Base-by-base conservation (phyloP, 345 rosid species). In the Isatis tinctoria region DNA sequence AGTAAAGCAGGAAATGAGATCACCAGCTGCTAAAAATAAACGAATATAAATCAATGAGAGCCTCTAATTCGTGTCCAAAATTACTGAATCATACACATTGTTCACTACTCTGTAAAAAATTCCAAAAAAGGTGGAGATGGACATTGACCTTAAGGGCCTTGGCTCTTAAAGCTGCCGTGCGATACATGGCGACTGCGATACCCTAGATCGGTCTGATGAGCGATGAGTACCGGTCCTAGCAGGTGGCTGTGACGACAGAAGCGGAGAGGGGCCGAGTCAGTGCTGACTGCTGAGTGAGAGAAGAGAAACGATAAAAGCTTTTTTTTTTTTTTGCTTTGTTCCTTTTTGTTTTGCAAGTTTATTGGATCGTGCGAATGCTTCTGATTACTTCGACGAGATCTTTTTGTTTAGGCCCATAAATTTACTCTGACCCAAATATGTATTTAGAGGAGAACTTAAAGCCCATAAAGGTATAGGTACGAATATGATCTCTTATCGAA, bases 151-250 rank as follows among this genome's bases (percentile, higher is more conserved):
- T 84, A 73, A 84, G 78, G 69, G 86, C 49, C 51, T 85, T 81
- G 16, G 85, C 83, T 69, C 87, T 84, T 58, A 74, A 84, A 58
- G 86, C 87, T 56, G 86, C 84, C 18, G 71, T 65, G 62, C 88
- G 86, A 58, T 82, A 81, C 91, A 89, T 87, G 74, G 60, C 52
- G 70, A 76, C 65, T 47, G 61, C 14, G 45, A 69, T 68, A 49
- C 67, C 37, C 64, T 75, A 68, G 73, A 67, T 59, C 59, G 53
- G 60, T 70, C 66, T 35, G 75, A 18, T 39, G 66, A 54, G 10
- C 35, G 75, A 18, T 39, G 66, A 54, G 10, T 56, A 37, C 59
- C 70, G 79, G 58, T 3, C n/a, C n/a, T n/a, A n/a, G 63, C 1
- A 33, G 16, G 32, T 62, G 40, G 59, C 43, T 28, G 33, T 26